Evolutionary conservation across 2,329 filamentous ascomycete species (phyloP), one percentile per base, ranked within the genome.

Genomic region (Diaporthe amygdali): DNA sequence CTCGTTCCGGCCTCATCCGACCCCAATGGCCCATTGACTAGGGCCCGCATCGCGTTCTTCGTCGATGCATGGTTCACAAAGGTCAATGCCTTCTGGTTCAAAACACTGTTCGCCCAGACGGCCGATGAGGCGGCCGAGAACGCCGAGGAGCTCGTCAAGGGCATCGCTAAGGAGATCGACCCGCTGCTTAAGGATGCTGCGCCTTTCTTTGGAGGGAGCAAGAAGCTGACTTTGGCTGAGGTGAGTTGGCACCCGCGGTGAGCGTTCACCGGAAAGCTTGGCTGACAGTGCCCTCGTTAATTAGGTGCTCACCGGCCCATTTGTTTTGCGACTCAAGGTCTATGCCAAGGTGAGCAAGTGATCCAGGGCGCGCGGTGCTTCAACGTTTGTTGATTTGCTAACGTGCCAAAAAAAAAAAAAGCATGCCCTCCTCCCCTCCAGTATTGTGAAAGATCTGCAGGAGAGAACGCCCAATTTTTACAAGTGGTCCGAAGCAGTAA

Each of bases 31-130:
- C 88, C 93, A 0, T 82, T 95, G 30, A 79, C 82, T 61, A 88
- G 94, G 41, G 93, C 93, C 0, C 86, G 88, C 68, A 88, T 94
- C 75, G 85, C 84, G 72, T 93, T 94, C 81, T 95, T 96, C 77
- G 88, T 89, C 54, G 93, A 95, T 75, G 87, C 92, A 0, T 95
- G 88, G 84, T 84, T 87, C 75, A 85, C 81, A 77, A 94, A 94
- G 79, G 84, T 91, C 66, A 84, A 87, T 9, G 75, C 82, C 0
- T 78, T 82, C 49, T 80, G 88, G 44, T 83, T 84, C 72, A 85
- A 85, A 72, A 78, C 84, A 15, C 72, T 89, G n/a, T 79, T 84
- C 6, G 82, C 87, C 0, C 82, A 85, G 56, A 82, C 81, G 0
- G 83, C 86, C 1, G 85, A 82, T 7, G 90, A 90, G 56, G 83